Base-by-base conservation (phyloP, 768 basidiomycete genomes). In the Guyanaporus albipodus region DNA sequence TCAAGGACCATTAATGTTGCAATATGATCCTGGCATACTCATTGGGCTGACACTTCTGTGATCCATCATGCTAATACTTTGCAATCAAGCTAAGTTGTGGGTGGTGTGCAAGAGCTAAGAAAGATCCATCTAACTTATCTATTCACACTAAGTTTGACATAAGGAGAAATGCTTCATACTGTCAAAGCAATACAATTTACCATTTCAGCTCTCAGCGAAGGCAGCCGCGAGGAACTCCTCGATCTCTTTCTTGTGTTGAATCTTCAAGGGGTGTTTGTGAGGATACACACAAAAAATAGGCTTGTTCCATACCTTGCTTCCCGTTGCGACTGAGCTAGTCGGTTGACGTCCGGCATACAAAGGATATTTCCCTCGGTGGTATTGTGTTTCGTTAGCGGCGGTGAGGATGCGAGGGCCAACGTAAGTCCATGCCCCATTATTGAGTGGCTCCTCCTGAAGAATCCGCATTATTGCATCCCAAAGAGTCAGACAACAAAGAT, bases 361-460 rank as follows among this genome's bases (percentile, higher is more conserved):
- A 10, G 94, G 88, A 62, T 91, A 90, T 70, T 94, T 93, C 64
- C 82, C 82, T 69, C 82, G 82, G 73, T 99, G 96, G 69, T 96
- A 77, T 65, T 87, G 74, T 6, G 94, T 95, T 71, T 90, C 76
- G 58, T 85, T 83, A 38, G 88, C 85, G n/a, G 95, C 92, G 36
- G 95, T 98, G 66, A 87, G 83, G 60, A 98, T 84, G 45, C 94
- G 83, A 37, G 93, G 89, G 21, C 89, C 93, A 49, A 96, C 83
- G 62, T 99, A 96, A 33, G 87, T 90, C 96, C 96, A 99, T 2
- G 91, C 84, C 55, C 96, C 96, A 60, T 92, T 93, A 75, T 99
- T 99, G 56, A 98, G 71, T 14, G 96, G 95, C 68, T 97, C 92
- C 70, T 96, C 93, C 77, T 83, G 61, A 40, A 57, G n/a, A n/a